Conservation (phyloP, 768 basidiomycete species). For the Lactarius akahatsu region DNA sequence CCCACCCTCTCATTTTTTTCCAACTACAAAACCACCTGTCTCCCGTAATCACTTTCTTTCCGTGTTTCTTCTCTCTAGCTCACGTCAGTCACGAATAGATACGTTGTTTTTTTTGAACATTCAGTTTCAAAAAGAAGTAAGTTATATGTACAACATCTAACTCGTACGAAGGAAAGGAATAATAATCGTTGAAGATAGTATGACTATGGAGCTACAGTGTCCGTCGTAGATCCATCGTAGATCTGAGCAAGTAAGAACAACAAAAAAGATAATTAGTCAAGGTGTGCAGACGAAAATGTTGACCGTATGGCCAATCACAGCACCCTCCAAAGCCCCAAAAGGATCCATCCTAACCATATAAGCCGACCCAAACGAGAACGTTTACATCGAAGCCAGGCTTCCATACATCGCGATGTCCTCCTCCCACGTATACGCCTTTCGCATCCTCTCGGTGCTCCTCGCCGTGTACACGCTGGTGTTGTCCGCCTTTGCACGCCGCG, state of each 20-base stretch:
- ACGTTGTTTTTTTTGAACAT: background rate
- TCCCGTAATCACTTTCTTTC: slow-evolving; percentile 4
- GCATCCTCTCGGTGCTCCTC: slow-evolving; percentile 11
- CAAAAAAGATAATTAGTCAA: slow-evolving; percentile 1
- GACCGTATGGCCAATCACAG: background rate
- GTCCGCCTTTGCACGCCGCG: slow-evolving; percentile 31
- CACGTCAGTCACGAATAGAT: slow-evolving; percentile 22
- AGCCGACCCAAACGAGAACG: background rate
- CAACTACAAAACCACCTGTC: slow-evolving; percentile 9
- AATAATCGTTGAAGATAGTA: background rate
- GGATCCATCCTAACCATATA: background rate
- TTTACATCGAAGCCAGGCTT: slow-evolving; percentile 15
- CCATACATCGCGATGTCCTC: slow-evolving; percentile 31
- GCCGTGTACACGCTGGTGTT: slow-evolving; percentile 1
- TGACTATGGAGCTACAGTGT: background rate
- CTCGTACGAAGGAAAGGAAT: background rate
- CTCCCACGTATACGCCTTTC: slow-evolving; percentile 17
- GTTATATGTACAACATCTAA: background rate
- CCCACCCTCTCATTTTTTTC: background rate
- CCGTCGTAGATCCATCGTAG: slow-evolving; percentile 8
- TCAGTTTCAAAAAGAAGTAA: background rate
- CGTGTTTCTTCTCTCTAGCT: background rate
- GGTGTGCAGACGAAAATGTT: background rate
- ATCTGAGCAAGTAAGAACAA: background rate
- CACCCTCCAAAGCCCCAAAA: background rate